Conservation (phyloP, 176 grass and related monocot genomes). For the Guadua angustifolia region DNA sequence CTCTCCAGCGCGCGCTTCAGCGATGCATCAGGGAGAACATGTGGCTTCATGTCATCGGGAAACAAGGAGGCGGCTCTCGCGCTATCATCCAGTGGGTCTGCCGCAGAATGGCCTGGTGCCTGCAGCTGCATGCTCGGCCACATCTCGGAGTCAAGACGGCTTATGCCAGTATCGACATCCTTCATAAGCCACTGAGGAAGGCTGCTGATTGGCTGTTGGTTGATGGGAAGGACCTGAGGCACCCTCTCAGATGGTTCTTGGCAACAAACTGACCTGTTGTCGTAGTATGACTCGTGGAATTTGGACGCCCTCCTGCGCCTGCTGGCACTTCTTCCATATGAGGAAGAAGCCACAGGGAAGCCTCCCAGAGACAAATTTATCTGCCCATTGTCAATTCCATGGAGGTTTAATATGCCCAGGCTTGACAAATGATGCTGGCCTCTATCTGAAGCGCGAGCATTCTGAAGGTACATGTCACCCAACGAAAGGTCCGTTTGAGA, state of each 20-base stretch:
- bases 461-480: conserved; percentile 44
- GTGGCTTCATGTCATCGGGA: conserved; percentile 33
- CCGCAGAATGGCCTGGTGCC: not conserved
- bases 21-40: conserved; percentile 39
- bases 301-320: conserved; percentile 46
- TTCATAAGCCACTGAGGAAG: conserved; percentile 82
- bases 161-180: conserved; percentile 3
- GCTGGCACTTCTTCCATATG: conserved; percentile 28
- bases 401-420: conserved; percentile 33
- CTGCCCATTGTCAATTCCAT: conserved; percentile 18
- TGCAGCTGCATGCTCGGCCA: conserved; percentile 36
- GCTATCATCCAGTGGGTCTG: conserved; percentile 26
- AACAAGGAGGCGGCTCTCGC: conserved; percentile 27
- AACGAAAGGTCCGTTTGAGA: conserved; percentile 65
- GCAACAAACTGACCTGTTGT: conserved; percentile 39
- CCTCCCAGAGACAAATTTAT: conserved; percentile 45
- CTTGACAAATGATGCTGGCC: conserved; percentile 45
- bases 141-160: conserved; percentile 37
- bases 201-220: conserved; percentile 42
- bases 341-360: conserved; percentile 50
- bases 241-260: conserved; percentile 38
- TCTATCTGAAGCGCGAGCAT: conserved; percentile 25
- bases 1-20: conserved; percentile 50
- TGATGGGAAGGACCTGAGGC: conserved; percentile 29
- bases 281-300: conserved; percentile 47